A percentile compares a stretch with the other conserved stretches of the same genome.
These are phyloP conservation scores for Malassezia nana DNA, from an alignment of 1,284 basidiomycete genomes.

Conservation along the genomic window DNA sequence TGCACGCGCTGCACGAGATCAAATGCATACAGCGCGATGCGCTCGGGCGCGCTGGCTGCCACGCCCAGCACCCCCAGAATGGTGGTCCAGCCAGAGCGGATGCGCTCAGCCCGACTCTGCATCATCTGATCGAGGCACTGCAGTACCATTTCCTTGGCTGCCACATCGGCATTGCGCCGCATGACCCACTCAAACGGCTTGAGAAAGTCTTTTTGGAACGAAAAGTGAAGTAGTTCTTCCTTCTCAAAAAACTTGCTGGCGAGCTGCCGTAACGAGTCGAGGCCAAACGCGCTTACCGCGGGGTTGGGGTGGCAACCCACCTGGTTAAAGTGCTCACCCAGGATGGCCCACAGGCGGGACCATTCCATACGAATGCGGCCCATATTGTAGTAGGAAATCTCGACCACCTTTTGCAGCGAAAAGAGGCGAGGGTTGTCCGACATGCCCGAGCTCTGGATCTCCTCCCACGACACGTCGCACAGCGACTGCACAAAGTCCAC, in stretches of 20 bases:
- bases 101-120: conserved; percentile 82
- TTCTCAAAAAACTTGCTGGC: conserved; percentile 99
- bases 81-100: conserved; percentile 96
- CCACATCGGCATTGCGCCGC: conserved; percentile 86
- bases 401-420: conserved; percentile 94
- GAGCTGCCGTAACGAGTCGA: conserved; percentile 93
- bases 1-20: conserved; percentile 89
- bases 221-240: conserved; percentile 94
- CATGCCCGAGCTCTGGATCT: conserved; percentile 90
- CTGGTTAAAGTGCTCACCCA: conserved; percentile 98
- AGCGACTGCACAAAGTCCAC: conserved; percentile 95
- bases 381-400: conserved; percentile 99
- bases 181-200: conserved; percentile 98
- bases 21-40: conserved; percentile 85
- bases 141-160: conserved; percentile 92
- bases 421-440: conserved; percentile 82
- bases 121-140: conserved; percentile 99
- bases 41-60: conserved; percentile 84
- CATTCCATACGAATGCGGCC: conserved; percentile 93
- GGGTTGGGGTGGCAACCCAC: conserved; percentile 98
- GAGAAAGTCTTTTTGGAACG: conserved; percentile 98
- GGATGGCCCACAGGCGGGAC: conserved; percentile 94
- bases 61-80: conserved; percentile 98
- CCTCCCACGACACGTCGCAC: conserved; percentile 97
- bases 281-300: conserved; percentile 89